Evolutionary conservation across 2,329 filamentous ascomycete genomes (phyloP), one percentile per base, ranked within the genome.

Genomic region (Dactylellina sp.): DNA sequence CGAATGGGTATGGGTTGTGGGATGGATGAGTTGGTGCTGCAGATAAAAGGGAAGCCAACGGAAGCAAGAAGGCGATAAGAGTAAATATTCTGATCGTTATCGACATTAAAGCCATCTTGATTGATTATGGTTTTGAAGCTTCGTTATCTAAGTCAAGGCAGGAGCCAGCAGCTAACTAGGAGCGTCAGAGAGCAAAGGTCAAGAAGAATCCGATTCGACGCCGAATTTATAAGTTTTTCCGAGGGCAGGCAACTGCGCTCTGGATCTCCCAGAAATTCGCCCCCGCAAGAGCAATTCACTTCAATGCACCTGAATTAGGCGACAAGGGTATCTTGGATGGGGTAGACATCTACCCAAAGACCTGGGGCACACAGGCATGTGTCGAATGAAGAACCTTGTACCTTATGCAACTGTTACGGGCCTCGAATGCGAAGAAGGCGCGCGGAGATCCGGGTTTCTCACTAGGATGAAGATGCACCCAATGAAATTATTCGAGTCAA

Each of bases 381-480:
- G 70, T 66, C 46, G 53, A 74, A 50, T 47, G 20, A 35, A 42
- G 47, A 74, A 74, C 61, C 44, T 66, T 74, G 70, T 74, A 52
- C 47, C 12, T 66, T 61, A 55, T 74, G 61, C 47, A 57, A 22
- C 35, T 53, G 50, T 50, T 42, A 28, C 22, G 24, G 16, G n/a
- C n/a, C 49, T 39, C 4, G 39, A 9, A 55, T n/a, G 52, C 14
- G 28, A n/a, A n/a, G n/a, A n/a, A n/a, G n/a, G n/a, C n/a, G n/a
- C n/a, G n/a, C n/a, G n/a, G n/a, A n/a, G n/a, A n/a, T n/a, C n/a
- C n/a, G n/a, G n/a, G n/a, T n/a, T n/a, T n/a, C n/a, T n/a, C n/a
- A n/a, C n/a, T n/a, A n/a, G n/a, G n/a, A n/a, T n/a, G n/a, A n/a
- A n/a, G n/a, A n/a, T n/a, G n/a, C n/a, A n/a, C n/a, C n/a, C n/a